phyloP scores from a whole-genome alignment of 768 basidiomycete species.

The Tephrocybe sp. region DNA sequence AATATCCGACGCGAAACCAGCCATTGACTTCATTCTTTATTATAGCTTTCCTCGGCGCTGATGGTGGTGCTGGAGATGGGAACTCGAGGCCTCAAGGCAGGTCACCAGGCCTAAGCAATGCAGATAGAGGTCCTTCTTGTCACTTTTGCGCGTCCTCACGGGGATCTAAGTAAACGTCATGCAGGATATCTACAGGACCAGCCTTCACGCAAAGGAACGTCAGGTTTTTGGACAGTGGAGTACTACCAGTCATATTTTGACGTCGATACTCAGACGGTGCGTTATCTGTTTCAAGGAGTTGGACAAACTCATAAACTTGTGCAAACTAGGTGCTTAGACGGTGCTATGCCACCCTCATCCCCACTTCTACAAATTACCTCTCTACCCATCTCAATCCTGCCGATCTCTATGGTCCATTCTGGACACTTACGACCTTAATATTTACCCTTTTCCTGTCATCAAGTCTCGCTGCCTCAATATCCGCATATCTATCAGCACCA shows the following conservation, averaged over 20 bases:
- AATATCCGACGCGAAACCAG: neutral
- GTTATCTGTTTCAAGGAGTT: constrained; percentile 7
- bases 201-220: constrained; percentile 38
- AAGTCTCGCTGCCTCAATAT: constrained; percentile 84
- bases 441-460: constrained; percentile 93
- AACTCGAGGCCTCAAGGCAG: constrained; percentile 27
- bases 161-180: neutral
- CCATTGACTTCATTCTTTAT: neutral
- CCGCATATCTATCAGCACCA: constrained; percentile 74
- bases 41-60: constrained; percentile 57
- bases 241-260: constrained; percentile 90
- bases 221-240: constrained; percentile 77
- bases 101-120: constrained; percentile 42
- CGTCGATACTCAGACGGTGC: constrained; percentile 74
- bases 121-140: constrained; percentile 47
- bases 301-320: neutral
- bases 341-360: constrained; percentile 77
- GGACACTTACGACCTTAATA: constrained; percentile 94
- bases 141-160: neutral
- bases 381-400: constrained; percentile 63
- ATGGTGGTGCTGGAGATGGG: constrained; percentile 26
- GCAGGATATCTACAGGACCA: constrained; percentile 67
- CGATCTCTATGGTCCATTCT: constrained; percentile 92
- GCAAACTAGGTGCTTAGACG: constrained; percentile 62
- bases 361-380: constrained; percentile 62